These are phyloP conservation scores for Hordeum vulgare DNA, from an alignment of 176 grass and related monocot genomes.

Conservation along the genomic window MorexV3_pseudomolecules_assembly NC_058521.1:26994240-26994739, in stretches of 20 bases:
- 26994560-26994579: not conserved
- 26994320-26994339: not conserved
- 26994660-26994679: not conserved
- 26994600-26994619: not conserved
- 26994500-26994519: not conserved
- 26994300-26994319: not conserved
- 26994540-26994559: not conserved
- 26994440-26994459: not conserved
- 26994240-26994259: not conserved
- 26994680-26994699: not conserved
- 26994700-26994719: not conserved
- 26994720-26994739: constrained; percentile 57
- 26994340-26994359: not conserved
- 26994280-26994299: not conserved
- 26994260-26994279: not conserved
- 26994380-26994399: not conserved
- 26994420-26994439: not conserved
- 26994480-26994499: not conserved
- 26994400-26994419: not conserved
- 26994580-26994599: not conserved
- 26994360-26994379: not conserved
- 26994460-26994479: not conserved
- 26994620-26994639: not conserved
- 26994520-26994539: not conserved
- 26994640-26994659: not conserved